Base-by-base conservation (phyloP, 2,329 filamentous ascomycete genomes). In the Microdochium trichocladiopsis region DNA sequence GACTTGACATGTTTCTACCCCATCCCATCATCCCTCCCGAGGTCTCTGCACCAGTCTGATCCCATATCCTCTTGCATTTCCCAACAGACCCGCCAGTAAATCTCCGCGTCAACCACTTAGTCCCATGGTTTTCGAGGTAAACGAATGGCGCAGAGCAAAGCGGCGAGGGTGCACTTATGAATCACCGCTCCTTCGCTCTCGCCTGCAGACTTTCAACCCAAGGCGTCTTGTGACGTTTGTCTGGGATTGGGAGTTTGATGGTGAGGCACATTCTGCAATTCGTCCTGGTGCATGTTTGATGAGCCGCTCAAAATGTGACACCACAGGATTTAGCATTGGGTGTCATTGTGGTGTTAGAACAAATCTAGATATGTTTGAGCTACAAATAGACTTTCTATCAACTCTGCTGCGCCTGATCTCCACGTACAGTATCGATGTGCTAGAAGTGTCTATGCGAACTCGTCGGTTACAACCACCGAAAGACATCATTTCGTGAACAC, bases 41-140 rank as follows among this genome's bases (percentile, higher is more conserved):
- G n/a, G n/a, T n/a, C n/a, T n/a, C 6, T 45, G 28, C 28, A 31
- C 28, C 28, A 31, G 5, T 23, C 41, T 45, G 5, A 16, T 12
- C n/a, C 36, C 36, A 18, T 45, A 6, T 45, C 41, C 5, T 22
- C 41, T 45, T 4, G 3, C 41, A 6, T 14, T 8, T 31, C 28
- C 28, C 28, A 31, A 31, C 4, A 53, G 68, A 21, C 41, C 74
- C 88, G 89, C 89, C 84, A 87, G 80, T 74, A 82, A 90, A 95
- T 95, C 90, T 87, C 88, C 89, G 85, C 84, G 83, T 86, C 79
- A 82, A 85, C 83, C 87, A 78, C 74, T 64, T 61, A 72, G 63
- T 62, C 71, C 76, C 66, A 86, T 90, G 88, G 86, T 83, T 87
- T 79, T 83, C 83, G 83, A 90, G 90, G 86, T 96, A 96, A 84